Evolutionary conservation across 352 stramenopile genomes (phyloP), one percentile per base, ranked within the genome.

Genomic region (Phytophthora uliginosa): DNA sequence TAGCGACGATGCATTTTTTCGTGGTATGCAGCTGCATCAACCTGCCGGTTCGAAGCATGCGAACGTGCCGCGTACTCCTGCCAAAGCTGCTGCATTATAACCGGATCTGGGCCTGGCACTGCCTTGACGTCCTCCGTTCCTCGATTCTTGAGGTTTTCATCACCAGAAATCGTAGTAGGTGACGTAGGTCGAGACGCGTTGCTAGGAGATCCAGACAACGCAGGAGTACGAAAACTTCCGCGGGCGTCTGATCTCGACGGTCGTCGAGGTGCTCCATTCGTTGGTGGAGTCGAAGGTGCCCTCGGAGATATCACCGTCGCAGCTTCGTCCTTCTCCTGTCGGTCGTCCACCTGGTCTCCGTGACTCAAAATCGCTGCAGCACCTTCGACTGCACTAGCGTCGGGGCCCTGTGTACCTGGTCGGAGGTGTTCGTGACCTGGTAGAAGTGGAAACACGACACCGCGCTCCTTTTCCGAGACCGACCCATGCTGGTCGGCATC

Each of bases 1-100:
- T 95, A 93, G 8, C 86, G 85, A 26, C 69, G 81, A 31, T 95
- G 83, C 85, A 94, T 91, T 62, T 89, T 88, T 31, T 84, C 83
- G 12, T 95, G 88, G 50, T 95, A 93, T 7, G 74, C 59, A 8
- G 88, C 67, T 6, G 69, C 71, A 67, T 92, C 79, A 10, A 92
- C 58, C 0, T 58, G 51, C 2, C 28, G 75, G 74, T 77, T 83
- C 4, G 81, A 59, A 58, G 80, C 73, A 26, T 83, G 83, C 2
- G 81, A 86, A 40, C 84, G 82, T 36, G 84, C 76, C 2, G 72
- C 59, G 38, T 89, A 93, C 47, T 93, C 86, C 20, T 88, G 79
- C 86, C 83, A 92, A 24, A 93, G 68, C 31, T 83, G 77, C 47
- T 88, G 81, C 67, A 88, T 83, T 2, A 86, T 60, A 15, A 60